These are phyloP conservation scores for Ramaria sp. DNA, from an alignment of 768 basidiomycete genomes.

Conservation along the genomic window DNA sequence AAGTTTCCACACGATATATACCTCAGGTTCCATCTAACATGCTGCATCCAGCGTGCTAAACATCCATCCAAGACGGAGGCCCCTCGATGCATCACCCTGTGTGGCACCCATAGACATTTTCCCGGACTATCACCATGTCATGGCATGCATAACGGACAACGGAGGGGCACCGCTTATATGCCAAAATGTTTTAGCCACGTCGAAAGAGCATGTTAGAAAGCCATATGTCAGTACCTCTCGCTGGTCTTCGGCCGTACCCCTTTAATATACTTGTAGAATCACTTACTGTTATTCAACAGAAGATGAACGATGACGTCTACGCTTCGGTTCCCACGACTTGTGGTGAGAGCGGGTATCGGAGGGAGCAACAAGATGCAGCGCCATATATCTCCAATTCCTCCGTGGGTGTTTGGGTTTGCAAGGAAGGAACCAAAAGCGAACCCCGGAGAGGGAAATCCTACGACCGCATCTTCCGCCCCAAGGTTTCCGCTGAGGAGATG, in stretches of 20 bases:
- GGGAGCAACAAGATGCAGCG: not conserved
- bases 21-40: not conserved
- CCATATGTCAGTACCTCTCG: too few species aligned
- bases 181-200: not conserved
- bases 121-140: not conserved
- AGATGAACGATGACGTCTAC: not conserved
- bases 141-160: not conserved
- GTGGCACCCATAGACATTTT: conserved; percentile 1
- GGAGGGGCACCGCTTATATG: not conserved
- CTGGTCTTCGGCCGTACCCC: too few species aligned
- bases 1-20: not conserved
- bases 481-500: not conserved
- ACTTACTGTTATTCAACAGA: not conserved
- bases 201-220: not conserved
- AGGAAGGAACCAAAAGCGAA: not conserved
- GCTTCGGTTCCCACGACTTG: not conserved
- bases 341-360: not conserved
- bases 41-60: not conserved
- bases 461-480: too few species aligned
- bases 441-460: not conserved
- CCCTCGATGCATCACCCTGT: not conserved
- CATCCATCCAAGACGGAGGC: not conserved
- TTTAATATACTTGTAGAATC: not conserved
- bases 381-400: not conserved
- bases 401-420: not conserved